These are phyloP conservation scores for Pyricularia pennisetigena DNA, from an alignment of 2,329 filamentous ascomycete species.

Conservation along the genomic window DNA sequence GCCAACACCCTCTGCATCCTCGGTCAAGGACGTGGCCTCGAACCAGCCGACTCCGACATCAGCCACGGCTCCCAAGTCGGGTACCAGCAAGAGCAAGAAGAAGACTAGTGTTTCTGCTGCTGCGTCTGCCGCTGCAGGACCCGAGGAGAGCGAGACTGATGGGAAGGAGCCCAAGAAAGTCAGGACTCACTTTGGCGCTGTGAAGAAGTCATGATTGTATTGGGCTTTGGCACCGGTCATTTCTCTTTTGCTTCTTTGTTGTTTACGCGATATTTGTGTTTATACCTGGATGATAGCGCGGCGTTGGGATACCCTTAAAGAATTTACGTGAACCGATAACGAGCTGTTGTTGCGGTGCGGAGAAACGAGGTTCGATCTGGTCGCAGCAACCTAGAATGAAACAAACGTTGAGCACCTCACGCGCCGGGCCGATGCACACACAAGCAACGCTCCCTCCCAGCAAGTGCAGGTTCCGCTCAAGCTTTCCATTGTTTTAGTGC, in stretches of 20 bases:
- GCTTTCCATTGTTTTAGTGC: background rate
- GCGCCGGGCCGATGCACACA: background rate
- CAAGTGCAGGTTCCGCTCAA: background rate
- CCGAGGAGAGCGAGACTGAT: conserved; percentile 50
- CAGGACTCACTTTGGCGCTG: conserved; percentile 47
- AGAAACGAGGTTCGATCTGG: background rate
- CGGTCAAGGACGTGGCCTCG: conserved; percentile 36
- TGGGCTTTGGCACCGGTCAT: background rate
- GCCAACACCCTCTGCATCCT: conserved; percentile 45
- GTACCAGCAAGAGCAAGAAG: conserved; percentile 40
- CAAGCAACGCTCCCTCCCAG: background rate
- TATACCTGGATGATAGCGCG: background rate
- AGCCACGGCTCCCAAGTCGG: conserved; percentile 30
- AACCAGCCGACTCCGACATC: conserved; percentile 47
- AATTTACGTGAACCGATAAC: background rate
- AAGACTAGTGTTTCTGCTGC: conserved; percentile 25
- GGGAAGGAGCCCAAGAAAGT: conserved; percentile 41
- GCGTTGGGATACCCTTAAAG: conserved; percentile 4
- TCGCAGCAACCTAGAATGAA: background rate
- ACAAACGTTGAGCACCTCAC: background rate
- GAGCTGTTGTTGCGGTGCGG: background rate
- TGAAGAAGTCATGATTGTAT: conserved; percentile 29
- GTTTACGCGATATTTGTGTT: background rate
- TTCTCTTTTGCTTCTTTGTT: background rate
- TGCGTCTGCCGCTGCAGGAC: conserved; percentile 14